Evolutionary conservation across 768 basidiomycete species (phyloP).

Genomic region (Peribolospora kevripleyi): DNA sequence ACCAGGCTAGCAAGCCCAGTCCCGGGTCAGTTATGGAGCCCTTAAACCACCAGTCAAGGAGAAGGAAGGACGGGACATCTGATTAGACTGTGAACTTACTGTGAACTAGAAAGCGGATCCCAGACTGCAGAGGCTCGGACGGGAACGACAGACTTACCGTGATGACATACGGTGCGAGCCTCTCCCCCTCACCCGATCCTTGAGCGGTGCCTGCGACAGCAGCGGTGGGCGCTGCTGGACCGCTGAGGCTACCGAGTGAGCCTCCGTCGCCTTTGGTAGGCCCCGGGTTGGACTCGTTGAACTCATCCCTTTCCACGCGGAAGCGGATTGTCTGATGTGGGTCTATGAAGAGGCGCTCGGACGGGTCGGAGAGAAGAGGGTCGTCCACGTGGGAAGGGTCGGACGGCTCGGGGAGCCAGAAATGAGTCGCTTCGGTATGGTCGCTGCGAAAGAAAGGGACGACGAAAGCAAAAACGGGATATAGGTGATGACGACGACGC

Average conservation of each 20-base stretch:
- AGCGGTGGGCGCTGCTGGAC: background rate
- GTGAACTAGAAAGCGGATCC: background rate
- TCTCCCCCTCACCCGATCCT: background rate
- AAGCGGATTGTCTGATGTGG: constrained; percentile 10
- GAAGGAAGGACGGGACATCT: background rate
- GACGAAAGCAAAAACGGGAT: background rate
- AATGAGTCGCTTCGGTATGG: constrained; percentile 15
- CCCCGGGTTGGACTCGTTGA: constrained; percentile 12
- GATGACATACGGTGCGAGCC: constrained; percentile 16
- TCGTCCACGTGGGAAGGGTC: background rate
- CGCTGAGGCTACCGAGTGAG: background rate
- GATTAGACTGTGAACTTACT: background rate
- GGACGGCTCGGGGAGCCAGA: constrained; percentile 16
- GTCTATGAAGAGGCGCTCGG: constrained; percentile 11
- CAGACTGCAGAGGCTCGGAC: background rate
- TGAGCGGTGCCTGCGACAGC: background rate
- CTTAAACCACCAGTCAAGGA: constrained; percentile 8
- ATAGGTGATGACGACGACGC: background rate
- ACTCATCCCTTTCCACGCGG: constrained; percentile 12
- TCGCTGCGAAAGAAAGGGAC: constrained; percentile 14
- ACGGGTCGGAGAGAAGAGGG: constrained; percentile 5
- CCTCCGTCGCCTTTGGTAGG: constrained; percentile 1
- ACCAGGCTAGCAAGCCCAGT: constrained; percentile 21
- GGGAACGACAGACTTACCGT: constrained; percentile 12
- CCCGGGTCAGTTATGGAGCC: constrained; percentile 22